These are phyloP conservation scores for Discostella stelligeroides DNA, from an alignment of 108 stramenopile species.

Conservation along the genomic window DNA sequence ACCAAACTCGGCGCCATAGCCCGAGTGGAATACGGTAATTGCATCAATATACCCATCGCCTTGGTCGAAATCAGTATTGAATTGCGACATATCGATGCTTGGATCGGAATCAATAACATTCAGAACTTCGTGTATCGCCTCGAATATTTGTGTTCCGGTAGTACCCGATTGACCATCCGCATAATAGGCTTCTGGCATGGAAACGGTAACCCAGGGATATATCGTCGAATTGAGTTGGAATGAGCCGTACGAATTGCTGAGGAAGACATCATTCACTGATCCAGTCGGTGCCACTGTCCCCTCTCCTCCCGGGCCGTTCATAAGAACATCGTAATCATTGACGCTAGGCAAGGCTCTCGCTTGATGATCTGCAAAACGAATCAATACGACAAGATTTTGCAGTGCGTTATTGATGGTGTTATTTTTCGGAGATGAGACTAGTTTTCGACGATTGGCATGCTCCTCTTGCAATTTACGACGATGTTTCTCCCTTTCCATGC, in stretches of 20 bases:
- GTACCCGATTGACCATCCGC: conserved; percentile 40
- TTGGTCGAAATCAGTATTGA: conserved; percentile 27
- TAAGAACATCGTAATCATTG: conserved; percentile 44
- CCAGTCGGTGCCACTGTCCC: conserved; percentile 47
- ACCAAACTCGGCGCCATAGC: conserved; percentile 50
- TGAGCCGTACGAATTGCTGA: conserved; percentile 46
- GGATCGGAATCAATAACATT: conserved; percentile 36
- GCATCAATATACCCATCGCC: conserved; percentile 40
- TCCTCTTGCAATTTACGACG: too few relatives aligned
- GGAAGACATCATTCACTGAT: conserved; percentile 34
- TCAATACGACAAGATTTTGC: conserved; percentile 55
- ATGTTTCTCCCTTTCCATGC: too few relatives aligned
- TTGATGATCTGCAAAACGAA: conserved; percentile 61
- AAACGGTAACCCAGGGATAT: conserved; percentile 39
- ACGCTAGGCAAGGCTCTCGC: conserved; percentile 43
- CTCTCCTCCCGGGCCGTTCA: conserved; percentile 44
- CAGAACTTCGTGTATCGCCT: conserved; percentile 31
- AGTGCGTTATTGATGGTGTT: conserved; percentile 11
- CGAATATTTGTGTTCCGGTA: conserved; percentile 11
- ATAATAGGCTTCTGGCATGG: conserved; percentile 50
- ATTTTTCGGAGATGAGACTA: conserved; percentile 16
- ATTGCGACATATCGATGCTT: conserved; percentile 17
- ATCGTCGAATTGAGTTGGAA: conserved; percentile 47
- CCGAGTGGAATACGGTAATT: conserved; percentile 49
- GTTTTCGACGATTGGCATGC: too few relatives aligned